These are phyloP conservation scores for Verticillium klebahnii DNA, from an alignment of 2,329 filamentous ascomycete genomes.

Conservation along the genomic window DNA sequence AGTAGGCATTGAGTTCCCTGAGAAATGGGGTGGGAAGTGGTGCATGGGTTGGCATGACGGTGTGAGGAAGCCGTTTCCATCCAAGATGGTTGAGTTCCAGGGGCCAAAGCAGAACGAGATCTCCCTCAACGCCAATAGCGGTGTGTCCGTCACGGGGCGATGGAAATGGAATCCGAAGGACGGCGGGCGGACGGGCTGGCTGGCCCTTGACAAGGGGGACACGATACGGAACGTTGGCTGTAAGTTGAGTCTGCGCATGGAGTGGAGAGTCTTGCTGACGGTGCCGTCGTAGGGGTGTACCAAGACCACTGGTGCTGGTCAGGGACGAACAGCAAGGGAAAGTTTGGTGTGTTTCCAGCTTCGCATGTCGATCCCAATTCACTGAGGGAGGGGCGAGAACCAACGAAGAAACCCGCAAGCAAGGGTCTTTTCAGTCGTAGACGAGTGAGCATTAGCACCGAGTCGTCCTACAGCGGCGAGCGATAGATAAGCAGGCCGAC, in stretches of 20 bases:
- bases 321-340: conserved; percentile 30
- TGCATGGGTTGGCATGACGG: conserved; percentile 28
- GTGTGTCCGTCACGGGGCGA: conserved; percentile 15
- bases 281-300: conserved; percentile 19
- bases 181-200: conserved; percentile 8
- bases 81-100: conserved; percentile 21
- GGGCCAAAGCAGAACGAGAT: conserved; percentile 16
- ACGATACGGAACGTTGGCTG: conserved; percentile 43
- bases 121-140: conserved; percentile 3
- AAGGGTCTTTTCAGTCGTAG: not conserved
- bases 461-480: conserved; percentile 1
- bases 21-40: conserved; percentile 29
- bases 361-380: conserved; percentile 27
- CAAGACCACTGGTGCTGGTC: conserved; percentile 37
- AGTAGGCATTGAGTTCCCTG: conserved; percentile 25
- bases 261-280: not conserved
- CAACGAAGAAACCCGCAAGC: not conserved
- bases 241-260: conserved; percentile 5
- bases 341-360: conserved; percentile 32
- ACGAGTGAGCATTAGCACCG: conserved; percentile 1
- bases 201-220: conserved; percentile 37
- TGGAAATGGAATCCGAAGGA: conserved; percentile 25
- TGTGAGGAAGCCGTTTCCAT: conserved; percentile 19
- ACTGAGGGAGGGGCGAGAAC: conserved; percentile 2
- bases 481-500: not conserved